A percentile compares a stretch with the other conserved stretches of the same genome.
phyloP scores from a whole-genome alignment of 179 eudicot species.

The Camellia oleifera region DNA sequence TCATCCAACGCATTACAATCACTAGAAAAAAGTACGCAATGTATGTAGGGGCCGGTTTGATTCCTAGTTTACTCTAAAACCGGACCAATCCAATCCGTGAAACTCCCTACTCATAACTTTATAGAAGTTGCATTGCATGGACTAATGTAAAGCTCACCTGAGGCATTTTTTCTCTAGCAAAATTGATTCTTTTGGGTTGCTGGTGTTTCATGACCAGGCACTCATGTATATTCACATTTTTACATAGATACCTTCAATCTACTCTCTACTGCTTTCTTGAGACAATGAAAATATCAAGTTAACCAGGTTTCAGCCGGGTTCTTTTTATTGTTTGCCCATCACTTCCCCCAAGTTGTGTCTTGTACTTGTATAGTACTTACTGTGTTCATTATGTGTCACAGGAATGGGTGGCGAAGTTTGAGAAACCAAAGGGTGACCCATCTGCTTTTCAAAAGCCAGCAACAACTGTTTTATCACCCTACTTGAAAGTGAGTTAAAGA shows the following conservation, averaged over 20 bases:
- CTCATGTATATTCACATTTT: too few relatives aligned
- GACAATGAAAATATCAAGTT: neutral
- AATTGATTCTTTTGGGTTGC: neutral
- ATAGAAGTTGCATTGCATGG: neutral
- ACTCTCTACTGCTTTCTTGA: neutral
- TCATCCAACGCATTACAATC: neutral
- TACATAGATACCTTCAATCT: neutral
- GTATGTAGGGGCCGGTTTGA: too few relatives aligned
- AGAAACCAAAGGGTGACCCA: conserved; percentile 94
- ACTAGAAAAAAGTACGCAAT: neutral
- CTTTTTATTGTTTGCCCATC: neutral
- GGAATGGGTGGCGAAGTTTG: conserved; percentile 98
- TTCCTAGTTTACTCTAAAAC: too few relatives aligned
- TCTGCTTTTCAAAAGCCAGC: conserved; percentile 76
- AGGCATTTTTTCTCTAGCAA: neutral
- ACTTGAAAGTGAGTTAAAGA: conserved; percentile 64
- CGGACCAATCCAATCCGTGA: too few relatives aligned
- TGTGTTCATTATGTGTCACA: conserved; percentile 18
- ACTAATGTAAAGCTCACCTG: neutral
- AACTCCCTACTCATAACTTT: too few relatives aligned
- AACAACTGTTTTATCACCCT: conserved; percentile 86
- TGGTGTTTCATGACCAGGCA: too few relatives aligned
- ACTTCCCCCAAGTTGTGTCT: neutral
- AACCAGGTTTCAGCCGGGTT: neutral
- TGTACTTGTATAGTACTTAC: neutral